Evolutionary conservation across 2,329 filamentous ascomycete species (phyloP), one percentile per base, ranked within the genome.

Genomic region (Colletotrichum sp.): DNA sequence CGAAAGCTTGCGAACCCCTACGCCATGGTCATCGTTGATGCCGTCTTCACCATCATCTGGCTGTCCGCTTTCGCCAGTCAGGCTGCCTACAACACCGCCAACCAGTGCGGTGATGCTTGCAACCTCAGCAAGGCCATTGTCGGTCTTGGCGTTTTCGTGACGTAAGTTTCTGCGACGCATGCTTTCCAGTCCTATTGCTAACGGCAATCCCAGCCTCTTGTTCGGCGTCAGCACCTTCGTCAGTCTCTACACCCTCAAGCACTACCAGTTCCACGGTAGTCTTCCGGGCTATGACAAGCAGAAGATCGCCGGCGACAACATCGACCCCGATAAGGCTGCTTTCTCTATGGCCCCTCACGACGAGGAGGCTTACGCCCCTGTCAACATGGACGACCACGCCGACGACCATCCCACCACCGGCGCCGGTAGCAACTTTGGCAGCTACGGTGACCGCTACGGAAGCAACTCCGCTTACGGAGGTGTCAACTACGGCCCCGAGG

Each of bases 341-440:
- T 94, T 94, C 84, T 93, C 91, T 72, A 92, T 92, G 83, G 91
- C 90, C 16, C 91, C 91, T n/a, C 90, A 92, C 80, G 91, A 92
- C 79, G 92, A 93, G 78, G 92, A 93, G 80, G 89, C 90, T 59
- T 93, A 93, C 80, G 90, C 92, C 67, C 90, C 90, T 16, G 88
- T 93, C 77, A 88, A 92, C 82, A 86, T 87, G 84, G 87, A 90
- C 73, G 89, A 92, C 79, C 87, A 91, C 77, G 82, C 84, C 77
- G 81, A 83, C 75, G 83, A 84, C 76, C 81, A 83, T 75, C 82
- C 80, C 55, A 83, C 81, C 77, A 79, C 80, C 77, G 80, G 77
- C 26, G 81, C 82, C 67, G 80, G 77, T 67, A 79, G 80, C 60
- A 76, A 79, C 71, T 81, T 80, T 57, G 70, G 71, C 6, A 66